Evolutionary conservation across 2,329 filamentous ascomycete genomes (phyloP).

Genomic region (Bipolaris zeicola): DNA sequence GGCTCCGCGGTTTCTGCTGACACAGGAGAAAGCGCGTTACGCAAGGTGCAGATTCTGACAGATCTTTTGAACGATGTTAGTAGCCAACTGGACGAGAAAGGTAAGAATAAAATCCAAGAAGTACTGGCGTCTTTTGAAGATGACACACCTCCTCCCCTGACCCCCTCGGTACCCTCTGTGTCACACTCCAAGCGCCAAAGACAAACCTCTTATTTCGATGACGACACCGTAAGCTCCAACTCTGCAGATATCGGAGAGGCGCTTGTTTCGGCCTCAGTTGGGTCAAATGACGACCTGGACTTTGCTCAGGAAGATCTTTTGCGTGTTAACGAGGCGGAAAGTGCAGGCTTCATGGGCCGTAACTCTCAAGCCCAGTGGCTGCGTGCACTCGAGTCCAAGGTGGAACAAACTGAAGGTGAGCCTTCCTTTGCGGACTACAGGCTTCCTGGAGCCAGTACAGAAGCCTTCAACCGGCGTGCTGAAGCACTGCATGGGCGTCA

Average conservation of each 20-base stretch:
- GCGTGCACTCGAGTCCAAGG: conserved; percentile 16
- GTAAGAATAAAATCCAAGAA: conserved; percentile 17
- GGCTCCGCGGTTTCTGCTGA: background rate
- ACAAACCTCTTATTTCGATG: conserved; percentile 2
- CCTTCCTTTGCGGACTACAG: conserved; percentile 22
- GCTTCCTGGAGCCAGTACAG: conserved; percentile 18
- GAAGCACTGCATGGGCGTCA: conserved; percentile 7
- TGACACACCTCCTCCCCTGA: conserved; percentile 5
- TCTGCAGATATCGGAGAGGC: conserved; percentile 11
- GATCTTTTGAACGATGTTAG: conserved; percentile 25
- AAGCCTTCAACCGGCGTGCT: conserved; percentile 14
- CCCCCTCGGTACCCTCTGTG: background rate
- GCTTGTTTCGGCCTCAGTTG: conserved; percentile 13
- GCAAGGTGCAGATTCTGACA: conserved; percentile 23
- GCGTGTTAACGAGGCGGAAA: conserved; percentile 16
- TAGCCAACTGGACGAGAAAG: conserved; percentile 14
- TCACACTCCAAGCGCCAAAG: conserved; percentile 12
- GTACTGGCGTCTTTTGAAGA: conserved; percentile 17
- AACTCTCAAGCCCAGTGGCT: conserved; percentile 37
- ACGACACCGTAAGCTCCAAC: background rate
- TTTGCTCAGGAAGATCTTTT: conserved; percentile 29
- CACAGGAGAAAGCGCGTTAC: conserved; percentile 10
- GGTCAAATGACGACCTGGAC: conserved; percentile 19
- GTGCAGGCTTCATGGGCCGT: conserved; percentile 33
- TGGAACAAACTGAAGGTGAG: conserved; percentile 16